These are phyloP conservation scores for Kodamaea hsintzibuensis DNA, from an alignment of 805 yeast genomes.

Conservation along the genomic window DNA sequence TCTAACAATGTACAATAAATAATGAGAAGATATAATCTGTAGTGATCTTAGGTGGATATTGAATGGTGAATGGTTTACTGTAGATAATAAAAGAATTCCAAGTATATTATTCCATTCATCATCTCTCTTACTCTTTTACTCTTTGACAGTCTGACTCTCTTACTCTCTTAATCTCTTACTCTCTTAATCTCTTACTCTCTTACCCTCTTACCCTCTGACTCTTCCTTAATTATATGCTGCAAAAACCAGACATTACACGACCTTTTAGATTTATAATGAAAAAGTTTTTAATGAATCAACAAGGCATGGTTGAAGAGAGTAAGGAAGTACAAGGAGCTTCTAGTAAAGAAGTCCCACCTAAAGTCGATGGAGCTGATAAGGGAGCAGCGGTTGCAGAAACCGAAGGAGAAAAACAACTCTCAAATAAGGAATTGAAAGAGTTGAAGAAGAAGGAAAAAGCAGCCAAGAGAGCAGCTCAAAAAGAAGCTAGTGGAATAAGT, in stretches of 20 bases:
- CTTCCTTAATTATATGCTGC: not conserved
- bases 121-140: too few relatives aligned
- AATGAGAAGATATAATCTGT: not conserved
- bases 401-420: slow-evolving; percentile 27
- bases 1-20: not conserved
- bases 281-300: not conserved
- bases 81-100: too few relatives aligned
- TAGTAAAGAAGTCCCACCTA: not conserved
- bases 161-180: too few relatives aligned
- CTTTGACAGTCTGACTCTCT: too few relatives aligned
- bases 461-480: slow-evolving; percentile 87
- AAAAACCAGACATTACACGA: not conserved
- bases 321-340: not conserved
- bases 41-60: too few relatives aligned
- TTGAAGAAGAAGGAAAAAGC: slow-evolving; percentile 87
- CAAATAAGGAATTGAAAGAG: slow-evolving; percentile 85
- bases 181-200: too few relatives aligned
- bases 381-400: not conserved
- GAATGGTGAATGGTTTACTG: too few relatives aligned
- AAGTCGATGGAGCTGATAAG: not conserved
- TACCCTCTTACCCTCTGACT: too few relatives aligned
- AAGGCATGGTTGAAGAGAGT: not conserved
- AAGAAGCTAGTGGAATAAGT: slow-evolving; percentile 62
- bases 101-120: too few relatives aligned
- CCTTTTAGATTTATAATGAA: not conserved